These are phyloP conservation scores for Capsella rubella DNA, from an alignment of 441 rosid genomes.

Conservation along the genomic window DNA sequence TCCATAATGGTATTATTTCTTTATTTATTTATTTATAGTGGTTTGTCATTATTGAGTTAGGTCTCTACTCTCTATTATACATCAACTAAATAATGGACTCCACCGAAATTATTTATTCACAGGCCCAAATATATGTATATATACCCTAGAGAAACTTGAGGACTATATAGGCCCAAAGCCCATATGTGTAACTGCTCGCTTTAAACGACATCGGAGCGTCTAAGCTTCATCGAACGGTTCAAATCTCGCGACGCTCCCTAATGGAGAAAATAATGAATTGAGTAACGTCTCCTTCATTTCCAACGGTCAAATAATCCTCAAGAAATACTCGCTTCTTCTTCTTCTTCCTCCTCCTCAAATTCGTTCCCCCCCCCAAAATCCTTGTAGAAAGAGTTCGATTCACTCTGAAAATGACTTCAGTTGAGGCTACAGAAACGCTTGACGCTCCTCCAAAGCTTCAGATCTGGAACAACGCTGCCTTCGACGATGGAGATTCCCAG, in stretches of 20 bases:
- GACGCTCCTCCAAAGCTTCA: slow-evolving; percentile 60
- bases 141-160: background rate
- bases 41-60: slow-evolving; percentile 7
- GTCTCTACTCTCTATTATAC: background rate
- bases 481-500: slow-evolving; percentile 73
- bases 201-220: slow-evolving; percentile 61
- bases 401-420: slow-evolving; percentile 55
- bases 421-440: slow-evolving; percentile 54
- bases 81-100: background rate
- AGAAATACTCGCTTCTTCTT: slow-evolving; percentile 40
- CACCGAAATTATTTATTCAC: background rate
- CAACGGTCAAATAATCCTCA: slow-evolving; percentile 77
- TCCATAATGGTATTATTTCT: slow-evolving; percentile 9
- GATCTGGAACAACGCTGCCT: slow-evolving; percentile 94
- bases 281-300: slow-evolving; percentile 61
- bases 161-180: background rate
- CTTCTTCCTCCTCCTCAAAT: slow-evolving; percentile 12
- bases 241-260: slow-evolving; percentile 33
- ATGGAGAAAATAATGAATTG: slow-evolving; percentile 32
- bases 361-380: slow-evolving; percentile 10
- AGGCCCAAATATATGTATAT: background rate
- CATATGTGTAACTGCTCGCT: background rate
- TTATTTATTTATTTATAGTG: background rate
- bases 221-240: slow-evolving; percentile 38
- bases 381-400: slow-evolving; percentile 10